Base-by-base conservation (phyloP, 2,329 filamentous ascomycete species). In the Trichoderma citrinoviride region DNA sequence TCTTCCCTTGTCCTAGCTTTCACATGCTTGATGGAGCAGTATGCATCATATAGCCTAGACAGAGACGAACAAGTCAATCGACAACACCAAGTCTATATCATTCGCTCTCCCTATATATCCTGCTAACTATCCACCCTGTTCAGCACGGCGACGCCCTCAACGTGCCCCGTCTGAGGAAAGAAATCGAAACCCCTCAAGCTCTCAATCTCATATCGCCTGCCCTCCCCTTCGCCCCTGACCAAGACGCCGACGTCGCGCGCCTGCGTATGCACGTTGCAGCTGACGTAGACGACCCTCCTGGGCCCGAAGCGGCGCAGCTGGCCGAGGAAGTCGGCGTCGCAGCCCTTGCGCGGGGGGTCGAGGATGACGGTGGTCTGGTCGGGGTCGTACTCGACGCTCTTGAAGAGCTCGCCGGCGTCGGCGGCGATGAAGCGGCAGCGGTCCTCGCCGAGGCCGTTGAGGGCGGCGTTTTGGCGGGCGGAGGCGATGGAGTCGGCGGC, bases 191-290 rank as follows among this genome's bases (percentile, higher is more conserved):
- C 95, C 54, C 90, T 84, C 53, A 99, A 78, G 73, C 91, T 96
- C 82, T 98, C 94, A 74, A 99, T 91, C 76, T 89, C 87, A 77
- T 97, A 99, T 67, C 83, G 79, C 23, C 78, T 78, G 58, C 77
- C 76, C 74, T 78, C 76, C 25, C 76, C 68, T 70, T 80, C 72
- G 21, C 93, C 93, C 41, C 89, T 84, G 1, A 98, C 92, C 72
- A 99, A 78, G 67, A 94, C 87, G 0, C 93, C 95, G 0, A 99
- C 88, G 77, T 99, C 95, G 61, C 95, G 82, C 15, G 95, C 95
- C 83, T 98, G 95, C 8, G 94, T 98, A 75, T 99, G 95, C 69
- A 99, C 95, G 73, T 99, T 99, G 73, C 95, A 99, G 74, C 91
- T 96, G 46, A 99, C 94, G 75, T 99, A 99, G 5, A 97, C 87